Base-by-base conservation (phyloP, 345 rosid genomes). In the Eucalyptus polybractea region DNA sequence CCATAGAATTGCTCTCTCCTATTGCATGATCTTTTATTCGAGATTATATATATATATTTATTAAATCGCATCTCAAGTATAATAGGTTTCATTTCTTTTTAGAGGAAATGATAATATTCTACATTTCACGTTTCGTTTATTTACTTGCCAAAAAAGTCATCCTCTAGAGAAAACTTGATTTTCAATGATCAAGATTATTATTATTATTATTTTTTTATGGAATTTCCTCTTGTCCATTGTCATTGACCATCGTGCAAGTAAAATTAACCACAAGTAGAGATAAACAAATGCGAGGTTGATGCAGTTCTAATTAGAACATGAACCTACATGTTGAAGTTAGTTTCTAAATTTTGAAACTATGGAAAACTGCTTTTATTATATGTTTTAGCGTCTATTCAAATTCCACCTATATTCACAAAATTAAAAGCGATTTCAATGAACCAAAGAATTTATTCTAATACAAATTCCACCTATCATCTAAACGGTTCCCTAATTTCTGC, bases 251-350 rank as follows among this genome's bases (percentile, higher is more conserved):
- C 4, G 0, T 10, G 27, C 11, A 37, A 72, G 5, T 37, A 24
- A 37, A 10, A 72, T 24, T 24, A 22, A 1, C 0, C 29, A 56
- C 13, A 10, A 4, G 13, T 8, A 56, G 0, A 2, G 29, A 9
- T 22, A n/a, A n/a, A n/a, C n/a, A n/a, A n/a, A n/a, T n/a, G n/a
- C n/a, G n/a, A n/a, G n/a, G n/a, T n/a, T n/a, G n/a, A n/a, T n/a
- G n/a, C n/a, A n/a, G n/a, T n/a, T 56, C 0, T 0, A 10, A 0
- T 22, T 56, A 0, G 0, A 22, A 56, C 4, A 0, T 56, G 3
- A 0, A 10, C 62, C 2, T 56, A 24, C 5, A 0, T 0, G 1
- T 56, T 1, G 29, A 24, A 13, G 24, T 0, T 0, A 0, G 3
- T 10, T 56, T 24, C 29, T 24, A 56, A 56, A 5, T 4, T 10